Base-by-base conservation (phyloP, 2,329 filamentous ascomycete genomes). In the Fusarium sublunatum region DNA sequence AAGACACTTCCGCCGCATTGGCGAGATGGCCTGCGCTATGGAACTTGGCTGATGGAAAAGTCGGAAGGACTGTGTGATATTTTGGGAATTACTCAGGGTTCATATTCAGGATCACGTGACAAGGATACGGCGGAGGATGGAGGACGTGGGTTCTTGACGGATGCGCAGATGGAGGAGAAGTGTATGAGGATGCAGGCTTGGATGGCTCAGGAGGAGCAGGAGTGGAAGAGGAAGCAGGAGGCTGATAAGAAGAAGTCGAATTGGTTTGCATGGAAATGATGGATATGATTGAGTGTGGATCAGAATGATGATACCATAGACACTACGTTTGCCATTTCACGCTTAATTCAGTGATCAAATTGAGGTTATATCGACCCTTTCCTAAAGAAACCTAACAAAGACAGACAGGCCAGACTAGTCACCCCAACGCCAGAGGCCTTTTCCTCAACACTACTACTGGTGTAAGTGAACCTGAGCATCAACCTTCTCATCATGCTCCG, bases 1-100 rank as follows among this genome's bases (percentile, higher is more conserved):
- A 76, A 73, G 36, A 71, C 72, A 2, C 70, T 85, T 5, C 82
- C 83, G 0, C 64, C 74, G 1, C 78, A 83, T 57, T 85, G 83
- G 83, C 76, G 77, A 47, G 73, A 80, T 48, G 82, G 82, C 0
- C 72, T 85, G 24, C 69, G 65, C 11, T 75, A 83, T 52, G 76
- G 74, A 2, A 69, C 75, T 10, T 84, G 81, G 81, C 60, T 84
- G 4, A 70, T 79, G 59, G 59, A 70, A 4, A 84, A 83, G 64
- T 71, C 77, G 0, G 75, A 77, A 48, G 77, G 76, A 0, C 61
- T 83, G 6, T 77, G 76, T 15, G 69, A 72, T n/a, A 67, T 76
- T 0, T 39, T 80, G 0, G 77, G 79, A 7, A 69, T 82, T 1
- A 68, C 71, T 1, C 68, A 73, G 3, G 77, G 76, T 0, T 45